Percentiles rank a stretch among this genome's conserved stretches.
Conservation (phyloP, 768 basidiomycete species). For the Lentinula boryana region DNA sequence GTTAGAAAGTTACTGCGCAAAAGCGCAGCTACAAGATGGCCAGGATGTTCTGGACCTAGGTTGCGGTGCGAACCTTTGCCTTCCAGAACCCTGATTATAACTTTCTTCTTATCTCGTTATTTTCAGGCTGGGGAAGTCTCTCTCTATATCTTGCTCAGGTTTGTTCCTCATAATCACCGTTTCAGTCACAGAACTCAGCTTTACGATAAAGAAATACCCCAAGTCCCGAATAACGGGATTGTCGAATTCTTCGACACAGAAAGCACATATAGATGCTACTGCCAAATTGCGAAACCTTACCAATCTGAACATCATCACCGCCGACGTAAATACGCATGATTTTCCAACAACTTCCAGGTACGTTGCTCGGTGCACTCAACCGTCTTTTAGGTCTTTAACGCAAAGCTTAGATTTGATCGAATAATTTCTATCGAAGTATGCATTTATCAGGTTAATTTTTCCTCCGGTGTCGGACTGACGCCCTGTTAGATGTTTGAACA, state of each 20-base stretch:
- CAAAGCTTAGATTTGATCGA: constrained; percentile 52
- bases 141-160: constrained; percentile 61
- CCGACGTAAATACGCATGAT: constrained; percentile 58
- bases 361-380: constrained; percentile 4
- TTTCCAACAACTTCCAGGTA: constrained; percentile 45
- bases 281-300: constrained; percentile 43
- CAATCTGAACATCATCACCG: constrained; percentile 64
- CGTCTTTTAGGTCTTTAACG: neutral
- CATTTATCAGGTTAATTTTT: neutral
- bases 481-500: constrained; percentile 67
- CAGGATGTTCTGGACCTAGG: constrained; percentile 62
- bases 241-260: constrained; percentile 67
- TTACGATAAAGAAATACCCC: constrained; percentile 51
- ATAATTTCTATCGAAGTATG: constrained; percentile 63
- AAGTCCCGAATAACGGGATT: constrained; percentile 55
- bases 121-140: constrained; percentile 64
- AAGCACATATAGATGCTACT: constrained; percentile 47
- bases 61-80: constrained; percentile 37
- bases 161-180: neutral
- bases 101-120: neutral
- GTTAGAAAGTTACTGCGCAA: constrained; percentile 61
- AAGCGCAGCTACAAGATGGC: constrained; percentile 56
- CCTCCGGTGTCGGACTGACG: neutral
- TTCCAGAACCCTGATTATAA: neutral
- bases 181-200: neutral